phyloP scores from a whole-genome alignment of 495 filamentous ascomycete genomes.

The Podospora appendiculata region DNA sequence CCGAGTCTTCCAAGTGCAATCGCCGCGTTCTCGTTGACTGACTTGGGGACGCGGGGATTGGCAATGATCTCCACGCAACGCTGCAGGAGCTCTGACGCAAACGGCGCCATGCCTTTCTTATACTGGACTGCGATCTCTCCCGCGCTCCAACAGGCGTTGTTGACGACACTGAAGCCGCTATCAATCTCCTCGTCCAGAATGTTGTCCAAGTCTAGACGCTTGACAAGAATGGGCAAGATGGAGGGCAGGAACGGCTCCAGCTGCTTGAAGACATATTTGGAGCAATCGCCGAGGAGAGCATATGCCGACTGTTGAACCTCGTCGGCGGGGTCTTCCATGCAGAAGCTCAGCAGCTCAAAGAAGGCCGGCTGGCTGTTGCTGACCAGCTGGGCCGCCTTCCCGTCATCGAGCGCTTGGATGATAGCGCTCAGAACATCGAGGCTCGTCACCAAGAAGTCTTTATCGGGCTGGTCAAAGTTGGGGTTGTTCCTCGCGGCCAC shows the following conservation, averaged over 20 bases:
- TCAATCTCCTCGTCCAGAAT: constrained; percentile 66
- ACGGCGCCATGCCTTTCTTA: constrained; percentile 63
- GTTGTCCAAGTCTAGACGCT: constrained; percentile 75
- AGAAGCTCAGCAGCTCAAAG: constrained; percentile 83
- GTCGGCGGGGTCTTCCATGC: constrained; percentile 87
- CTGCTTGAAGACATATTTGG: constrained; percentile 87
- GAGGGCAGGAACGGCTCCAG: constrained; percentile 63
- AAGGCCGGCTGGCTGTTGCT: constrained; percentile 66
- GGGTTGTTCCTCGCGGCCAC: constrained; percentile 54
- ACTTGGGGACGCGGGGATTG: constrained; percentile 78
- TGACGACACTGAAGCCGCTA: constrained; percentile 81
- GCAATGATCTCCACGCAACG: constrained; percentile 70
- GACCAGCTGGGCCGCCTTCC: constrained; percentile 68
- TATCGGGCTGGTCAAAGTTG: constrained; percentile 74
- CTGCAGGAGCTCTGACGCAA: constrained; percentile 65
- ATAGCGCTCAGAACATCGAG: constrained; percentile 90
- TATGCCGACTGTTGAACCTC: constrained; percentile 96
- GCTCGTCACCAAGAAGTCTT: constrained; percentile 95
- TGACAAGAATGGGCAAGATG: constrained; percentile 72
- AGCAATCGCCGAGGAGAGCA: constrained; percentile 90
- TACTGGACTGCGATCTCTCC: constrained; percentile 89
- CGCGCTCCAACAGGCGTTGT: constrained; percentile 97
- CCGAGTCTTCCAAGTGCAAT: constrained; percentile 89
- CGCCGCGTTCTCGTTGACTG: constrained; percentile 89
- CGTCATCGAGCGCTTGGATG: constrained; percentile 79